Evolutionary conservation across 2,329 filamentous ascomycete species (phyloP).

Genomic region (Calonectria fujianensis): DNA sequence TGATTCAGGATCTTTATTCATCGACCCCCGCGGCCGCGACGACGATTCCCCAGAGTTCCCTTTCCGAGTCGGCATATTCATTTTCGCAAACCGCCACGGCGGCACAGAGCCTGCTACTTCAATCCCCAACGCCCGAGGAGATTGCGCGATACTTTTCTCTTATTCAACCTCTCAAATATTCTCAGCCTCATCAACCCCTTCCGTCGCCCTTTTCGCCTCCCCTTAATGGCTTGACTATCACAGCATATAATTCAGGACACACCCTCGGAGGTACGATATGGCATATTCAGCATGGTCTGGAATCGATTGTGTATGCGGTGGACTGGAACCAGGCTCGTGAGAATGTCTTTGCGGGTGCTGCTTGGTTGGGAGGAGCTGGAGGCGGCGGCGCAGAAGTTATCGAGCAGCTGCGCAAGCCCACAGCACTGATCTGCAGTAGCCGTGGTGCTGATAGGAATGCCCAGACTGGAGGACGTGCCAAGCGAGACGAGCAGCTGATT

Average conservation of each 20-base stretch:
- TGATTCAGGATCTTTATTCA: slow-evolving; percentile 93
- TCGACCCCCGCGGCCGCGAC: slow-evolving; percentile 92
- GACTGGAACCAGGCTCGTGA: slow-evolving; percentile 99
- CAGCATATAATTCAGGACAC: slow-evolving; percentile 96
- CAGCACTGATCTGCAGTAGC: slow-evolving; percentile 93
- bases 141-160: slow-evolving; percentile 94
- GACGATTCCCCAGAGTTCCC: slow-evolving; percentile 82
- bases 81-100: slow-evolving; percentile 70
- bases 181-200: slow-evolving; percentile 93
- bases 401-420: slow-evolving; percentile 94
- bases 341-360: slow-evolving; percentile 93
- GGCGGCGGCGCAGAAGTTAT: slow-evolving; percentile 91
- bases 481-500: slow-evolving; percentile 89
- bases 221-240: slow-evolving; percentile 93
- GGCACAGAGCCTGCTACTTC: slow-evolving; percentile 74
- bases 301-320: slow-evolving; percentile 97
- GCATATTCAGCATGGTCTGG: slow-evolving; percentile 97
- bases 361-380: slow-evolving; percentile 90
- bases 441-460: slow-evolving; percentile 83
- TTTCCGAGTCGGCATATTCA: slow-evolving; percentile 78
- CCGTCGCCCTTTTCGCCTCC: slow-evolving; percentile 92
- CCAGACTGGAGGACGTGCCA: slow-evolving; percentile 83
- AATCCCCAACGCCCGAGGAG: slow-evolving; percentile 88
- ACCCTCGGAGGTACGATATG: slow-evolving; percentile 98
- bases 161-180: slow-evolving; percentile 96